Conservation (phyloP, 2,329 filamentous ascomycete genomes). For the Zymoseptoria tritici region DNA sequence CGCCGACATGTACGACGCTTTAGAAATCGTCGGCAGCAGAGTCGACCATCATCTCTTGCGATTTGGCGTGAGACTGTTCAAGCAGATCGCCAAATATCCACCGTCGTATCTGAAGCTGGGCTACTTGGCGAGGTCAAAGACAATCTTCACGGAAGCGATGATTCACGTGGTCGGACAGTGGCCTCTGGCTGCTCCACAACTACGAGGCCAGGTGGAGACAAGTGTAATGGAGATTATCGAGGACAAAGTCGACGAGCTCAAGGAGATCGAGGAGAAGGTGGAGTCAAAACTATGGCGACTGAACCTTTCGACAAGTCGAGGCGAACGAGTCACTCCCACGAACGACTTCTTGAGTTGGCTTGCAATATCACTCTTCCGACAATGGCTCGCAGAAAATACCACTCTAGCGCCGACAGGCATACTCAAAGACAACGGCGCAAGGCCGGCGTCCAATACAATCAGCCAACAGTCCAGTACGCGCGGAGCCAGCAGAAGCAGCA, state of each 20-base stretch:
- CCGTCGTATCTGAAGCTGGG: constrained; percentile 86
- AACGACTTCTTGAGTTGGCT: constrained; percentile 87
- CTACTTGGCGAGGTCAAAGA: constrained; percentile 73
- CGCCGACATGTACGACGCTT: constrained; percentile 90
- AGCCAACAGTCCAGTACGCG: constrained; percentile 5
- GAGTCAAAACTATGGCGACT: constrained; percentile 78
- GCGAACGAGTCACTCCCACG: constrained; percentile 72
- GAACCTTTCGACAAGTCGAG: constrained; percentile 67
- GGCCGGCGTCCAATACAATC: background rate
- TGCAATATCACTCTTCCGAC: constrained; percentile 75
- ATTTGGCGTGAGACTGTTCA: constrained; percentile 86
- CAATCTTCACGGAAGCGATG: constrained; percentile 69
- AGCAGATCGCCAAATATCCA: constrained; percentile 93
- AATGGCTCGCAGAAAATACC: constrained; percentile 89
- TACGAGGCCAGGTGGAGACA: constrained; percentile 66
- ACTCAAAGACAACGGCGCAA: constrained; percentile 31
- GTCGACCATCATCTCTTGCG: constrained; percentile 91
- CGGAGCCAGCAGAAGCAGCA: constrained; percentile 17
- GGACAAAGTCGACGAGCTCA: constrained; percentile 88
- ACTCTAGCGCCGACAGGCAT: constrained; percentile 58
- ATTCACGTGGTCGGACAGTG: constrained; percentile 94
- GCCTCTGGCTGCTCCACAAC: constrained; percentile 71
- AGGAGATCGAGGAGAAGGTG: constrained; percentile 70
- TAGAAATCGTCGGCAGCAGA: constrained; percentile 77
- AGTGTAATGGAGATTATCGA: constrained; percentile 81